Evolutionary conservation across 176 grass and related monocot species (phyloP).

Genomic region (Phragmites australis): DNA sequence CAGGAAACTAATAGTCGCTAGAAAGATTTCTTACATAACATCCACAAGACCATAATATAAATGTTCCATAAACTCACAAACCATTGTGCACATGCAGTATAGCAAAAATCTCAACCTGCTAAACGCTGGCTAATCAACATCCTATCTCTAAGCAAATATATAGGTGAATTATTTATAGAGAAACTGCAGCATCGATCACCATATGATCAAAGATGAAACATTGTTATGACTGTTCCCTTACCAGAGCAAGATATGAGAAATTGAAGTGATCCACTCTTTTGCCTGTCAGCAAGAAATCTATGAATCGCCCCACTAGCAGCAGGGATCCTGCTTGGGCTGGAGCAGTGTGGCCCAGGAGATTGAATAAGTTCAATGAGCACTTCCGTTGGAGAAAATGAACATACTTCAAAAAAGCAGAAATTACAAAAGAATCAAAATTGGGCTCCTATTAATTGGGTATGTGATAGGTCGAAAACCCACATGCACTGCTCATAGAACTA

Average conservation of each 20-base stretch:
- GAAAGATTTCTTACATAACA: too few species aligned
- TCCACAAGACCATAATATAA: too few species aligned
- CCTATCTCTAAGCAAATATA: constrained; percentile 20
- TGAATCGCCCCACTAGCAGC: constrained; percentile 23
- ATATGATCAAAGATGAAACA: neutral
- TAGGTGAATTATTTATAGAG: constrained; percentile 5
- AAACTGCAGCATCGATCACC: constrained; percentile 14
- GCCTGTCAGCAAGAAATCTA: constrained; percentile 67
- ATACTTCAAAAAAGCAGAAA: constrained; percentile 46
- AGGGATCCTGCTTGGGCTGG: constrained; percentile 67
- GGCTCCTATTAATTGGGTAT: neutral
- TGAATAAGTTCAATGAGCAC: constrained; percentile 71
- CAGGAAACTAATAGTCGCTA: too few species aligned
- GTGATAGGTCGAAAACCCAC: neutral
- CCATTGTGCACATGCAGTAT: neutral
- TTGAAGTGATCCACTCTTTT: constrained; percentile 69
- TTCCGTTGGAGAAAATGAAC: constrained; percentile 66
- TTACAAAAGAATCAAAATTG: constrained; percentile 29
- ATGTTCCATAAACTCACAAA: neutral
- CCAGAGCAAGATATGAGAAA: constrained; percentile 55
- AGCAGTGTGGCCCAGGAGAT: constrained; percentile 71
- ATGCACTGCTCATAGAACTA: neutral
- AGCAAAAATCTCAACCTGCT: neutral
- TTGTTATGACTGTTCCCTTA: constrained; percentile 22
- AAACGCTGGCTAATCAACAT: neutral